These are phyloP conservation scores for Apophysomyces trapeziformis DNA, from an alignment of 371 early-diverging fungal species.

Conservation along the genomic window DNA sequence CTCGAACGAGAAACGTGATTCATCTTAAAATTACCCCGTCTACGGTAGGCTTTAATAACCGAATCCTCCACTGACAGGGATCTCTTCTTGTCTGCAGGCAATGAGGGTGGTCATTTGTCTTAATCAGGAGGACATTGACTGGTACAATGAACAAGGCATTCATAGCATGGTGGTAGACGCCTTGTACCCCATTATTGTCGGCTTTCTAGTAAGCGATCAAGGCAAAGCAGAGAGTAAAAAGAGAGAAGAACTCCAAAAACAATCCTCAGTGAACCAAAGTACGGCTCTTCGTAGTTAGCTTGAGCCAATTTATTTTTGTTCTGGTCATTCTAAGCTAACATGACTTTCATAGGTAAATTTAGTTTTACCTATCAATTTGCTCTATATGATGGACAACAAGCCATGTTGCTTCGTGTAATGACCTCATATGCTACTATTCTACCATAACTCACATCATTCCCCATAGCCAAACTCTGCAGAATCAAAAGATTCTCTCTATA, in stretches of 20 bases:
- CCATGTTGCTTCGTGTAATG: constrained; percentile 17
- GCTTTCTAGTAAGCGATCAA: constrained; percentile 17
- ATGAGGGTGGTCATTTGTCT: constrained; percentile 16
- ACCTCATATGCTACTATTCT: background rate
- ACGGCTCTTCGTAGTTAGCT: background rate
- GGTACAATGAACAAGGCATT: constrained; percentile 21
- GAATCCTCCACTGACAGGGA: background rate
- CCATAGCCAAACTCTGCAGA: background rate
- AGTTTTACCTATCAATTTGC: constrained; percentile 18
- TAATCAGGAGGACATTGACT: constrained; percentile 15
- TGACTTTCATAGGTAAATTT: background rate
- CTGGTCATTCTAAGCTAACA: background rate
- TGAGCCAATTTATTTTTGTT: background rate
- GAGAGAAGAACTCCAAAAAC: constrained; percentile 14
- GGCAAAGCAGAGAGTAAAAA: constrained; percentile 12
- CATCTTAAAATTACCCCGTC: constrained; percentile 20
- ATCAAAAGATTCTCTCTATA: constrained; percentile 2
- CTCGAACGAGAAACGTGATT: constrained; percentile 14
- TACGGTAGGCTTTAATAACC: constrained; percentile 6
- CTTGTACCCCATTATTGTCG: constrained; percentile 20
- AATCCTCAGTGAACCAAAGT: constrained; percentile 13
- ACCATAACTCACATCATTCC: background rate
- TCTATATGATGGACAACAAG: constrained; percentile 18
- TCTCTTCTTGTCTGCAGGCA: constrained; percentile 6
- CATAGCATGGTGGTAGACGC: constrained; percentile 14